Percentiles rank a stretch among this genome's conserved stretches.
Conservation (phyloP, 2,329 filamentous ascomycete genomes). For the Penicillium sp. region DNA sequence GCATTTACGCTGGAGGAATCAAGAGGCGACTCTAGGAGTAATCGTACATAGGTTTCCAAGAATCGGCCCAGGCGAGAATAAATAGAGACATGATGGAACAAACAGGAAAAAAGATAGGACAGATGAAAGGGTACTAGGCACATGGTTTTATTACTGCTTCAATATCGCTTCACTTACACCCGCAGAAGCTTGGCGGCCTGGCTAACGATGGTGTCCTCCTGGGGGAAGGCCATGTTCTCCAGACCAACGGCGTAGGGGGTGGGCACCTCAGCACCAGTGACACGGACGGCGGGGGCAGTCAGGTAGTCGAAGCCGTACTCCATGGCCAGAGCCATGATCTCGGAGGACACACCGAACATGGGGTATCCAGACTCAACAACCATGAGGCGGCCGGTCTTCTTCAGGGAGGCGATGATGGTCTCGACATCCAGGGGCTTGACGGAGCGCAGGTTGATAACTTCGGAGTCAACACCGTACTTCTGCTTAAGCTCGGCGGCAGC, state of each 20-base stretch:
- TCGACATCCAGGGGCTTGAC: slow-evolving; percentile 96
- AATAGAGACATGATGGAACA: slow-evolving; percentile 25
- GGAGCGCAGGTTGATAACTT: slow-evolving; percentile 97
- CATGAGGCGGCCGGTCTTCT: slow-evolving; percentile 95
- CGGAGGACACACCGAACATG: slow-evolving; percentile 85
- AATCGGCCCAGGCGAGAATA: slow-evolving; percentile 22
- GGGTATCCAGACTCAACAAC: slow-evolving; percentile 95
- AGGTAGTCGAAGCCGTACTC: slow-evolving; percentile 99
- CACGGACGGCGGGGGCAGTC: slow-evolving; percentile 85
- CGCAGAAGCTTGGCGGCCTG: slow-evolving; percentile 87
- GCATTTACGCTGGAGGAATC: slow-evolving; percentile 18
- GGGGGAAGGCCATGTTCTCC: slow-evolving; percentile 94
- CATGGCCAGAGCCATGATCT: slow-evolving; percentile 92
- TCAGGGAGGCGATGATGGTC: slow-evolving; percentile 92
- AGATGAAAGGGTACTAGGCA: slow-evolving; percentile 35
- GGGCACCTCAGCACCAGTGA: slow-evolving; percentile 95
- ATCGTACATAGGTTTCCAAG: slow-evolving; percentile 29
- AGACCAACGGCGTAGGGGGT: slow-evolving; percentile 92
- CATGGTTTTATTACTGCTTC: slow-evolving; percentile 32
- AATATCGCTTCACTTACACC: slow-evolving; percentile 54
- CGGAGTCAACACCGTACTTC: slow-evolving; percentile 92
- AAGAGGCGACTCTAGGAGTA: slow-evolving; percentile 16
- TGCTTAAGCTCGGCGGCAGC: slow-evolving; percentile 91
- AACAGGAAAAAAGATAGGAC: slow-evolving; percentile 22
- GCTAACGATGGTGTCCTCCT: slow-evolving; percentile 80